Conservation (phyloP, 2,329 filamentous ascomycete species). For the Dryadomyces quercivorus region DNA sequence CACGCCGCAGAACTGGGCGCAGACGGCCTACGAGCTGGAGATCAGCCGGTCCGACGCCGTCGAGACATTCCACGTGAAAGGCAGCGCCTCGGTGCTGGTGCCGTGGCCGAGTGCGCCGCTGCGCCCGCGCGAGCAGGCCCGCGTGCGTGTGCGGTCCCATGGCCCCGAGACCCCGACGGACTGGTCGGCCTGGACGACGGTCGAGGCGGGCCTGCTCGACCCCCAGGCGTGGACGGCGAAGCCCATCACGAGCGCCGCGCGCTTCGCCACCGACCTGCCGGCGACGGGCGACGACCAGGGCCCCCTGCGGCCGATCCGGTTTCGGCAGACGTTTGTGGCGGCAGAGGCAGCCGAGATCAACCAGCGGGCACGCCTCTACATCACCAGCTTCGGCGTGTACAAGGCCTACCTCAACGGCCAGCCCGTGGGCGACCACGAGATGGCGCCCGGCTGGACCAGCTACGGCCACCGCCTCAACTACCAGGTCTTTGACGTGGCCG, state of each 20-base stretch:
- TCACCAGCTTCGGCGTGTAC: slow-evolving; percentile 23
- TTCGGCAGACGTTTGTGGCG: slow-evolving; percentile 7
- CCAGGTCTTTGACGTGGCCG: slow-evolving; percentile 28
- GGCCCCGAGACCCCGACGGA: slow-evolving; percentile 1
- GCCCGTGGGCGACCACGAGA: slow-evolving; percentile 16
- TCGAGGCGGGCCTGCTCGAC: slow-evolving; percentile 10
- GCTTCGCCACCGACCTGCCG: slow-evolving; percentile 1
- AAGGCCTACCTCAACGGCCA: slow-evolving; percentile 23
- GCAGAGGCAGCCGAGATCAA: not conserved
- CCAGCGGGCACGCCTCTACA: slow-evolving; percentile 20
- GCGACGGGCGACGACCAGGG: not conserved
- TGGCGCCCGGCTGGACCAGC: slow-evolving; percentile 29
- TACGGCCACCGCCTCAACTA: slow-evolving; percentile 28
- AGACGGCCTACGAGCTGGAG: slow-evolving; percentile 11
- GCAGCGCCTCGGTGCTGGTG: slow-evolving; percentile 18
- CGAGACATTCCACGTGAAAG: slow-evolving; percentile 3
- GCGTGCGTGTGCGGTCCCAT: slow-evolving; percentile 8
- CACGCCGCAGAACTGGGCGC: slow-evolving; percentile 7
- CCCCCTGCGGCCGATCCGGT: slow-evolving; percentile 10
- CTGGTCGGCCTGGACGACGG: slow-evolving; percentile 11
- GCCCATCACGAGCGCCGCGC: not conserved
- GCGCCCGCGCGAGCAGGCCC: slow-evolving; percentile 6
- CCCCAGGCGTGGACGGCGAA: slow-evolving; percentile 7
- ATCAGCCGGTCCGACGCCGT: not conserved
- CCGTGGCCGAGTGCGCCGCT: slow-evolving; percentile 20